Conservation (phyloP, 2,329 filamentous ascomycete species). For the Cordyceps fumosorosea region DNA sequence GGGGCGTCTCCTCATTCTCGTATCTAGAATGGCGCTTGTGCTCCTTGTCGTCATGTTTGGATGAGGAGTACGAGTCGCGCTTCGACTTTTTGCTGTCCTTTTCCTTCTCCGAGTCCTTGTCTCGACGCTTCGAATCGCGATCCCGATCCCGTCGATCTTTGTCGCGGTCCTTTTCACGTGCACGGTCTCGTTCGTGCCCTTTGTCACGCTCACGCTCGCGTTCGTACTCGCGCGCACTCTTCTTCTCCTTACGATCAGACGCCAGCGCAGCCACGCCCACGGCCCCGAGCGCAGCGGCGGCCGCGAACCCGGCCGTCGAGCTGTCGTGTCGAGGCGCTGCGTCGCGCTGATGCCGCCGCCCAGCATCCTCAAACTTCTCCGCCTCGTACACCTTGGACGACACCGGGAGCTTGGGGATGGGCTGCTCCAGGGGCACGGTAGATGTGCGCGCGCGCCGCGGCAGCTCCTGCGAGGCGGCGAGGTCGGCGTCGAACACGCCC, state of each 20-base stretch:
- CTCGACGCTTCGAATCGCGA: conserved; percentile 21
- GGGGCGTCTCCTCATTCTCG: conserved; percentile 26
- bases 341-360: not conserved
- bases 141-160: conserved; percentile 25
- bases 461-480: conserved; percentile 31
- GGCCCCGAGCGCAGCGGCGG: conserved; percentile 45
- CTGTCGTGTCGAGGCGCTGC: conserved; percentile 30
- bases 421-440: conserved; percentile 72
- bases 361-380: conserved; percentile 31
- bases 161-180: conserved; percentile 17
- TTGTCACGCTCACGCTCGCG: conserved; percentile 10
- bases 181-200: conserved; percentile 16
- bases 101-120: conserved; percentile 11
- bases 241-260: conserved; percentile 20
- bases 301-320: conserved; percentile 38
- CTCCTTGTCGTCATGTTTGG: conserved; percentile 23
- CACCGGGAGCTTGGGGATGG: conserved; percentile 70
- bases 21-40: conserved; percentile 25
- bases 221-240: conserved; percentile 15
- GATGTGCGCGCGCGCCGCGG: conserved; percentile 43
- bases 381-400: conserved; percentile 61
- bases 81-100: conserved; percentile 23
- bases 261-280: conserved; percentile 32
- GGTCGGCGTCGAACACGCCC: conserved; percentile 49
- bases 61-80: conserved; percentile 22